These are phyloP conservation scores for Pythium folliculosum DNA, from an alignment of 352 stramenopile genomes.

Conservation along the genomic window DNA sequence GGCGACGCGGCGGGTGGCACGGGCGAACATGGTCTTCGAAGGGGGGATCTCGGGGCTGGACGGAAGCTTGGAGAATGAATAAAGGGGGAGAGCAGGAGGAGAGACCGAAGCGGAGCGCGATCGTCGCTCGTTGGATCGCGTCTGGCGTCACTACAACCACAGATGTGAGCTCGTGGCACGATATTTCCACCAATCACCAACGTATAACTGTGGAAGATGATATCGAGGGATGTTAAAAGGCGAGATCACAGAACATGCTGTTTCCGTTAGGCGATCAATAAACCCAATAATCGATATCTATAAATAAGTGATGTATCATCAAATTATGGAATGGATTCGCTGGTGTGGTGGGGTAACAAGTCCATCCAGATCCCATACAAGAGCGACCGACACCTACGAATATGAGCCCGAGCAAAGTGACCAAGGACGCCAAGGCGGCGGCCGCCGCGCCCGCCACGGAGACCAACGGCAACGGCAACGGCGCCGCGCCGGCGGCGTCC, in stretches of 20 bases:
- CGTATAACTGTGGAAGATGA: not conserved
- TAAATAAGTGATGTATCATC: not conserved
- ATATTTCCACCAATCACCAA: slow-evolving; percentile 33
- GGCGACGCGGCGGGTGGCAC: slow-evolving; percentile 65
- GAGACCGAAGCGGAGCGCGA: slow-evolving; percentile 3
- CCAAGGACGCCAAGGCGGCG: slow-evolving; percentile 14
- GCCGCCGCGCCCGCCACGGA: not conserved
- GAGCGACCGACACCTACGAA: not conserved
- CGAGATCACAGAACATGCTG: not conserved
- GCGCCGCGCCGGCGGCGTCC: not conserved
- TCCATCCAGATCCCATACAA: not conserved
- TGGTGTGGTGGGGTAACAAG: not conserved
- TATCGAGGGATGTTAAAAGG: slow-evolving; percentile 18
- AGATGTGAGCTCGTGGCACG: slow-evolving; percentile 21
- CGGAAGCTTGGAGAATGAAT: slow-evolving; percentile 33
- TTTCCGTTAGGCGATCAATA: no score
- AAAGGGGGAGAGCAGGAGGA: slow-evolving; percentile 18
- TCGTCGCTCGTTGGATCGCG: slow-evolving; percentile 22
- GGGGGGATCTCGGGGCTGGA: slow-evolving; percentile 13
- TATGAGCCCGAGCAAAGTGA: slow-evolving; percentile 44
- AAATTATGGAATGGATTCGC: slow-evolving; percentile 7
- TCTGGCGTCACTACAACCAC: slow-evolving; percentile 26
- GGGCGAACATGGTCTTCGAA: slow-evolving; percentile 55
- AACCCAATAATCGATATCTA: slow-evolving; percentile 4
- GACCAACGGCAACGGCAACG: slow-evolving; percentile 25